These are phyloP conservation scores for Termitomyces sp. DNA, from an alignment of 768 basidiomycete species.

Conservation along the genomic window DNA sequence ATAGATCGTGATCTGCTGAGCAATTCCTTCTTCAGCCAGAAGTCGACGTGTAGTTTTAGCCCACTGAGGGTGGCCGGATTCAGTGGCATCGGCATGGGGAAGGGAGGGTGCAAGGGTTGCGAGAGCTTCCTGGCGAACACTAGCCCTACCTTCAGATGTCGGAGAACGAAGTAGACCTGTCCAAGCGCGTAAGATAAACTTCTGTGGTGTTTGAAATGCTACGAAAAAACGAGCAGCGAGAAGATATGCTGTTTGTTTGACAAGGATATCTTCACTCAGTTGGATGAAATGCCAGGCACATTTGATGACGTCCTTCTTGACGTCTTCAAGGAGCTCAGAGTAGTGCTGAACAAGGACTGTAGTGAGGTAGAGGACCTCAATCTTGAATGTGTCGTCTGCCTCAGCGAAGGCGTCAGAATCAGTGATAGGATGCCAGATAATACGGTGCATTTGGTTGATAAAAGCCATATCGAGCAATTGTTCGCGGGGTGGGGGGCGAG, in stretches of 20 bases:
- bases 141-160: conserved; percentile 64
- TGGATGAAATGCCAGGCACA: conserved; percentile 88
- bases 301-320: conserved; percentile 89
- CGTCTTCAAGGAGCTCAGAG: conserved; percentile 71
- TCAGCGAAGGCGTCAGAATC: conserved; percentile 48
- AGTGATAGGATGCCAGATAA: conserved; percentile 80
- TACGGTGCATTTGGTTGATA: conserved; percentile 62
- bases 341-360: conserved; percentile 86
- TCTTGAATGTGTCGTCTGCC: conserved; percentile 81
- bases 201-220: conserved; percentile 82
- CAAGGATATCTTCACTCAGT: conserved; percentile 76
- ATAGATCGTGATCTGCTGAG: conserved; percentile 74
- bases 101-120: conserved; percentile 84
- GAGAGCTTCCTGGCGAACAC: conserved; percentile 80
- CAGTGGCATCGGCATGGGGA: conserved; percentile 54
- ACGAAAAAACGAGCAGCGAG: conserved; percentile 91
- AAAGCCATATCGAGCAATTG: conserved; percentile 72
- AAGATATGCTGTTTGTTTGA: conserved; percentile 90
- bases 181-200: conserved; percentile 91
- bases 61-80: conserved; percentile 72
- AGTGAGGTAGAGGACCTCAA: conserved; percentile 88
- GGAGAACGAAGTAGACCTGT: conserved; percentile 81
- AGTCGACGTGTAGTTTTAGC: conserved; percentile 81
- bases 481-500: conserved; percentile 44
- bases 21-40: conserved; percentile 85